Evolutionary conservation across 805 yeast species (phyloP).

Genomic region (Wickerhamomyces alni): DNA sequence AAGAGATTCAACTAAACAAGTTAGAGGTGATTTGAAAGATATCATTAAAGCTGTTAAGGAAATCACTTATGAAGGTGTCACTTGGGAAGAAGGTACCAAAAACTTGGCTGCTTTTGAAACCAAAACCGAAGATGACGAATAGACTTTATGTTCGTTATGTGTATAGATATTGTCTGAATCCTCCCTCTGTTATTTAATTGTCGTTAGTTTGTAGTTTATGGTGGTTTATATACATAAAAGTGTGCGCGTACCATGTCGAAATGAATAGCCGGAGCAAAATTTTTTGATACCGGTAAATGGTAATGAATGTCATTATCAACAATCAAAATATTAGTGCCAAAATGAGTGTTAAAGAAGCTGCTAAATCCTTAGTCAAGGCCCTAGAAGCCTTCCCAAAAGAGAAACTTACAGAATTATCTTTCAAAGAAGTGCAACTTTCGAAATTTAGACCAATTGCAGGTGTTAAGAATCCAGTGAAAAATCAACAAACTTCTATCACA

Average conservation of each 20-base stretch:
- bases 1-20: conserved; percentile 95
- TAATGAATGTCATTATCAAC: too few relatives aligned
- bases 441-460: conserved; percentile 50
- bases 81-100: conserved; percentile 86
- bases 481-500: conserved; percentile 29
- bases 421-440: conserved; percentile 60
- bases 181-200: too few relatives aligned
- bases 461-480: conserved; percentile 33
- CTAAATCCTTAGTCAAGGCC: conserved; percentile 49
- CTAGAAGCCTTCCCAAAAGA: conserved; percentile 65
- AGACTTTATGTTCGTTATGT: too few relatives aligned
- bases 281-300: too few relatives aligned
- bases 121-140: conserved; percentile 41
- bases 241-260: too few relatives aligned
- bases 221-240: too few relatives aligned
- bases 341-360: conserved; percentile 34
- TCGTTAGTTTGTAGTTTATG: too few relatives aligned
- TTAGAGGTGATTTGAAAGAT: conserved; percentile 80
- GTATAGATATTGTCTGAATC: too few relatives aligned
- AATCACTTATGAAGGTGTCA: conserved; percentile 64
- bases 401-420: conserved; percentile 60
- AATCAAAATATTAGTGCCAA: too few relatives aligned
- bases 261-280: too few relatives aligned
- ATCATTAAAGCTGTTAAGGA: conserved; percentile 68
- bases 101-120: conserved; percentile 67